A percentile compares a stretch with the other conserved stretches of the same genome.
phyloP scores from a whole-genome alignment of 2,329 filamentous ascomycete genomes.

The Ophiostoma perfectum region DNA sequence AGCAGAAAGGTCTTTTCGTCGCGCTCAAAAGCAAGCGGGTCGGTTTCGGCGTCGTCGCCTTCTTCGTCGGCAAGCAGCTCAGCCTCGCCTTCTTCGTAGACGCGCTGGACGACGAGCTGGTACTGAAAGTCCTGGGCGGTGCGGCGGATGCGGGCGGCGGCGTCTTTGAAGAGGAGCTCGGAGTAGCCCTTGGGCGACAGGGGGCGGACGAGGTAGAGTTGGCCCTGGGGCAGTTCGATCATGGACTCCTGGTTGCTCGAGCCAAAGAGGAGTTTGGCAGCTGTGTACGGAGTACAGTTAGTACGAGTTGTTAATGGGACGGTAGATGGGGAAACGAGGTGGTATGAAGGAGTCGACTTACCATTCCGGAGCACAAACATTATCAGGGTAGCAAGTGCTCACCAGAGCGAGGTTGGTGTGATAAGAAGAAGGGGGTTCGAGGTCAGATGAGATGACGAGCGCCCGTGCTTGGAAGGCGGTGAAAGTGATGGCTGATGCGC shows the following conservation, averaged over 20 bases:
- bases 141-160: constrained; percentile 81
- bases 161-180: constrained; percentile 98
- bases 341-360: constrained; percentile 29
- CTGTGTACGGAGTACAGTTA: constrained; percentile 39
- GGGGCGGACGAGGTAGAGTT: constrained; percentile 94
- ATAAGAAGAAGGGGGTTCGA: background rate
- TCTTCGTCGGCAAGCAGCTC: constrained; percentile 87
- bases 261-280: constrained; percentile 91
- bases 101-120: constrained; percentile 90
- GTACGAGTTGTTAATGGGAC: background rate
- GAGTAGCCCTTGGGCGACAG: constrained; percentile 95
- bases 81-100: constrained; percentile 95
- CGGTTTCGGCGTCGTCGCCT: constrained; percentile 70
- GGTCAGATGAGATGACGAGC: background rate
- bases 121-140: constrained; percentile 96
- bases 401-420: background rate
- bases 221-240: constrained; percentile 89
- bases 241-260: constrained; percentile 81
- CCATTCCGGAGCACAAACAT: constrained; percentile 43
- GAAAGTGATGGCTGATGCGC: background rate
- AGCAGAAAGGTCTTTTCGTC: constrained; percentile 97
- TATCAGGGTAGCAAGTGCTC: constrained; percentile 21
- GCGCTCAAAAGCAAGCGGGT: constrained; percentile 70
- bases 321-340: background rate
- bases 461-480: constrained; percentile 8